A percentile compares a stretch with the other conserved stretches of the same genome.
phyloP scores from a whole-genome alignment of 345 rosid species.

The Tarenaya hassleriana region DNA sequence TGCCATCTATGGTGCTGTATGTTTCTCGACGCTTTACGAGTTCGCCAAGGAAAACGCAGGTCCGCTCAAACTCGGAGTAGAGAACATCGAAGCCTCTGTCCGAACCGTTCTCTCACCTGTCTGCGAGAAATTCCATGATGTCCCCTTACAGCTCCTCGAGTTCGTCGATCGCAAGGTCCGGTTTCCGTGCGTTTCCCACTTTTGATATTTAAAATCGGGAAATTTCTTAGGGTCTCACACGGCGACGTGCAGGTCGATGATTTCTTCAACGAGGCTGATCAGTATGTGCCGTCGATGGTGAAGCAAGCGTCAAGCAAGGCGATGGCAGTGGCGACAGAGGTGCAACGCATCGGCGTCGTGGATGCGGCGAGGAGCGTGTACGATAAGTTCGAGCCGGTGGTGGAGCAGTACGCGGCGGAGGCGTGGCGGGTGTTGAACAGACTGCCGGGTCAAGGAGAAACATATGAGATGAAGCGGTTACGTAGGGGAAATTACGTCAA shows the following conservation, averaged over 20 bases:
- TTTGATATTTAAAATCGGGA: background rate
- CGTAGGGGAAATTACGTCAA: no score
- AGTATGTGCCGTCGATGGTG: slow-evolving; percentile 50
- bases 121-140: slow-evolving; percentile 47
- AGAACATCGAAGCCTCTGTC: slow-evolving; percentile 53
- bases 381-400: slow-evolving; percentile 51
- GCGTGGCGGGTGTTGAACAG: slow-evolving; percentile 49
- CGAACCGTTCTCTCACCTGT: slow-evolving; percentile 54
- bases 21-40: slow-evolving; percentile 46
- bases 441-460: slow-evolving; percentile 49
- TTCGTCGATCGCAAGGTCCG: slow-evolving; percentile 65
- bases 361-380: slow-evolving; percentile 35
- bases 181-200: background rate
- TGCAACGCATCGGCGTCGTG: slow-evolving; percentile 47
- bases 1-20: slow-evolving; percentile 35
- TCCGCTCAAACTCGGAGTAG: slow-evolving; percentile 61
- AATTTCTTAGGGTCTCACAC: background rate
- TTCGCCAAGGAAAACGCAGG: slow-evolving; percentile 69
- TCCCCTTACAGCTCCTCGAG: slow-evolving; percentile 53
- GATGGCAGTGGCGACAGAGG: slow-evolving; percentile 50
- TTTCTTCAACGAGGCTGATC: slow-evolving; percentile 37
- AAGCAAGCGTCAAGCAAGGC: slow-evolving; percentile 55
- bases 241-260: slow-evolving; percentile 47
- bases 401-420: slow-evolving; percentile 42
- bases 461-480: no score